Percentiles rank a stretch among this genome's conserved stretches.
Evolutionary conservation across 345 rosid species (phyloP).

Genomic region (Ceriops zippeliana): DNA sequence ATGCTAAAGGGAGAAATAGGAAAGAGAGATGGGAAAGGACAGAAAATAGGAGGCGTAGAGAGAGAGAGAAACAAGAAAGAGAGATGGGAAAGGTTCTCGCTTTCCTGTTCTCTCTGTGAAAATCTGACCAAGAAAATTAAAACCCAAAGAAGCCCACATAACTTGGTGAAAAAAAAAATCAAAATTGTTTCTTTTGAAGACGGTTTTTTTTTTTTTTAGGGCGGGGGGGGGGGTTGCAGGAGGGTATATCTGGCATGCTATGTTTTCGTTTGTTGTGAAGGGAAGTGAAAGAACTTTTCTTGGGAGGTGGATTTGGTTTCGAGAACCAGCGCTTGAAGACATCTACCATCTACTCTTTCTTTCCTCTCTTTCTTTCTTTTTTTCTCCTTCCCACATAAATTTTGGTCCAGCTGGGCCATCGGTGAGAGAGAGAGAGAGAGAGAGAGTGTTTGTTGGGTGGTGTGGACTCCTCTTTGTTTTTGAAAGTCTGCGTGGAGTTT

Average conservation of each 20-base stretch:
- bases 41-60: slow-evolving; percentile 11
- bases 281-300: slow-evolving; percentile 5
- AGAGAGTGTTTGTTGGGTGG: neutral
- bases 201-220: slow-evolving; percentile 29
- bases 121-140: slow-evolving; percentile 80
- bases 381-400: too few species aligned
- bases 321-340: slow-evolving; percentile 35
- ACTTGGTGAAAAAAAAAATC: slow-evolving; percentile 31
- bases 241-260: slow-evolving; percentile 51
- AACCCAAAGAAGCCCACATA: slow-evolving; percentile 76
- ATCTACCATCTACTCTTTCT: slow-evolving; percentile 6
- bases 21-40: too few species aligned
- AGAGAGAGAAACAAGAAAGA: slow-evolving; percentile 15
- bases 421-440: too few species aligned
- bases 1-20: neutral
- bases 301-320: slow-evolving; percentile 55
- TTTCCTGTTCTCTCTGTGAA: slow-evolving; percentile 60
- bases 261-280: slow-evolving; percentile 15
- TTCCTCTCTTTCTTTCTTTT: too few species aligned
- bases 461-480: slow-evolving; percentile 34
- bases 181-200: slow-evolving; percentile 39
- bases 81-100: slow-evolving; percentile 47
- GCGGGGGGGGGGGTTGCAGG: slow-evolving; percentile 64
- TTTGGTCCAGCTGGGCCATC: too few species aligned
- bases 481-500: slow-evolving; percentile 16